Evolutionary conservation across 257 asterid genomes (phyloP), one percentile per base, ranked within the genome.

Genomic region (Solanum pennellii): DNA sequence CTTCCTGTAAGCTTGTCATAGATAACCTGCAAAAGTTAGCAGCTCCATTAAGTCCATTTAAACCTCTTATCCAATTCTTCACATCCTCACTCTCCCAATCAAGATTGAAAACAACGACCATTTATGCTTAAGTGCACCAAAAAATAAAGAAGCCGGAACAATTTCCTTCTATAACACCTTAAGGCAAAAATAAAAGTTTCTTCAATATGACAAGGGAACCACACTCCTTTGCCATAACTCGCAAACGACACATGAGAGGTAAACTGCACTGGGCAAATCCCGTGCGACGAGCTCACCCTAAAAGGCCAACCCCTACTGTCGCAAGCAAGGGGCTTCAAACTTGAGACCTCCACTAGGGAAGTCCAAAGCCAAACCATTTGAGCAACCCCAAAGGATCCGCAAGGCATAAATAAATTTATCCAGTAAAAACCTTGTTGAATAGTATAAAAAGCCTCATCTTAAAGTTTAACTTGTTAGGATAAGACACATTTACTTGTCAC

Each of bases 1-100:
- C 97, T 93, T 89, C 98, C 99, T 2, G 98, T 74, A 5, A 45
- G 29, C 91, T 94, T 97, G 92, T 95, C 98, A 83, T 97, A 95
- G 90, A 97, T 97, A 89, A 95, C 99, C 99, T 97, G 93, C 90
- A 89, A 87, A 66, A 82, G 33, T 87, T 75, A 14, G n/a, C 68
- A 79, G 27, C 42, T 27, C 84, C 60, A 5, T 9, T 77, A 25
- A 77, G 84, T 77, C 35, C 16, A 25, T 27, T 44, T 77, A 25
- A 44, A 44, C 65, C 9, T 25, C 65, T 27, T 6, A 77, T 15
- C 23, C 25, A 44, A 44, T 7, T 16, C 15, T 8, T 76, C 60
- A 42, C 60, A 76, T 76, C 35, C 83, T 21, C 33, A 41, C 59
- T 76, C 35, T 75, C 35, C 59, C 59, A 39, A 76, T n/a, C 59